Percentiles rank a stretch among this genome's conserved stretches.
Evolutionary conservation across 306 rosid genomes (phyloP).

Genomic region (Medicago truncatula): DNA sequence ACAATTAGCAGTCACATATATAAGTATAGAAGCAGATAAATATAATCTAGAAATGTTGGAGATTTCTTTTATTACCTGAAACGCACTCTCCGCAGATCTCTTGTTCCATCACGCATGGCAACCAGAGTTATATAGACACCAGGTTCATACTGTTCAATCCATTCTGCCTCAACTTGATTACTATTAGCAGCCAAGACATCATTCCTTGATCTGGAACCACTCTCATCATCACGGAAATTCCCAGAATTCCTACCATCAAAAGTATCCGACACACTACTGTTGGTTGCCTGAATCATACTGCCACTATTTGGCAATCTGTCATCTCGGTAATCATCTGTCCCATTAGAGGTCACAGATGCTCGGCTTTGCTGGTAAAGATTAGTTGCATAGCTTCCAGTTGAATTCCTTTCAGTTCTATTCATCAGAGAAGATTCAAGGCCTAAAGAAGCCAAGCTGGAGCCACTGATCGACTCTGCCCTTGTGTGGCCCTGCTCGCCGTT

Average conservation of each 20-base stretch:
- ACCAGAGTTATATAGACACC: slow-evolving; percentile 95
- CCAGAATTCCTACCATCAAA: slow-evolving; percentile 66
- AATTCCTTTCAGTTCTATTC: slow-evolving; percentile 58
- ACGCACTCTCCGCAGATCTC: slow-evolving; percentile 95
- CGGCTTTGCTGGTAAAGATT: slow-evolving; percentile 53
- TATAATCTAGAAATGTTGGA: slow-evolving; percentile 26
- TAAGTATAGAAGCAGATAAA: slow-evolving; percentile 13
- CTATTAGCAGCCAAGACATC: slow-evolving; percentile 45
- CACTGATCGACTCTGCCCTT: slow-evolving; percentile 77
- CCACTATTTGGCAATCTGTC: slow-evolving; percentile 60
- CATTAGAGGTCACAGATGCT: slow-evolving; percentile 55
- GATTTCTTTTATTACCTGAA: slow-evolving; percentile 69
- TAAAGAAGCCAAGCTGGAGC: slow-evolving; percentile 68
- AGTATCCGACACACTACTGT: slow-evolving; percentile 54
- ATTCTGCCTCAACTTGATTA: slow-evolving; percentile 87
- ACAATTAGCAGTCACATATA: slow-evolving; percentile 9
- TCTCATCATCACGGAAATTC: slow-evolving; percentile 70
- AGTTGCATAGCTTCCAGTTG: slow-evolving; percentile 59
- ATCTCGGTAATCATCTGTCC: slow-evolving; percentile 51
- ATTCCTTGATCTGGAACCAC: slow-evolving; percentile 59
- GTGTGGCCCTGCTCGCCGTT: slow-evolving; percentile 63
- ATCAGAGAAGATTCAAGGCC: slow-evolving; percentile 61
- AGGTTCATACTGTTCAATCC: slow-evolving; percentile 95
- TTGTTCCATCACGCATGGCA: slow-evolving; percentile 80
- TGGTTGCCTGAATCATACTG: slow-evolving; percentile 48